Evolutionary conservation across 495 filamentous ascomycete genomes (phyloP).

Genomic region (Tuber melanosporum): DNA sequence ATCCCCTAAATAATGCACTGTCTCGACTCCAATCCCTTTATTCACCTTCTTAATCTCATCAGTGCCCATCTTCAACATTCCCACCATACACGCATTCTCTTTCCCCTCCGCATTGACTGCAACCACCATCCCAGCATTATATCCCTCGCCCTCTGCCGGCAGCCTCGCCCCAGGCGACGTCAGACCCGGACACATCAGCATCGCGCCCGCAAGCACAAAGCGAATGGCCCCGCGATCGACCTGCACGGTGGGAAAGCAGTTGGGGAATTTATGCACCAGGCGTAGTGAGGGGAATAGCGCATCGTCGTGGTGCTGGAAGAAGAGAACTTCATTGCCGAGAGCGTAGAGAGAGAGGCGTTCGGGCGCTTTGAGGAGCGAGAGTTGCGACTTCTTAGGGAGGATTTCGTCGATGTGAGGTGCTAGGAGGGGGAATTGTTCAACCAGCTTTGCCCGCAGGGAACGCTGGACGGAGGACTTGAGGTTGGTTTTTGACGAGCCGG

Average conservation of each 20-base stretch:
- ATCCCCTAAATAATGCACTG: slow-evolving; percentile 88
- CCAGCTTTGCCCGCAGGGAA: slow-evolving; percentile 68
- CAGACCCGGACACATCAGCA: slow-evolving; percentile 90
- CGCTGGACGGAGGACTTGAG: slow-evolving; percentile 96
- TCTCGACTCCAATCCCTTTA: slow-evolving; percentile 87
- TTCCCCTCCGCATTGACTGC: slow-evolving; percentile 91
- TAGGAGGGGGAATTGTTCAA: slow-evolving; percentile 78
- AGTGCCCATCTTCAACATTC: slow-evolving; percentile 76
- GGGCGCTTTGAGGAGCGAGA: slow-evolving; percentile 88
- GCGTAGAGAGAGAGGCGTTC: slow-evolving; percentile 82
- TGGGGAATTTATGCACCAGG: slow-evolving; percentile 66
- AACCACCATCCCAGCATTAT: slow-evolving; percentile 73
- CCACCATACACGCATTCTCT: slow-evolving; percentile 81
- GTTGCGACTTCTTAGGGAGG: slow-evolving; percentile 87
- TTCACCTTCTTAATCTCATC: slow-evolving; percentile 87
- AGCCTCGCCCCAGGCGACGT: slow-evolving; percentile 74
- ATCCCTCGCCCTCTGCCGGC: slow-evolving; percentile 55
- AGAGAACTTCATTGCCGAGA: slow-evolving; percentile 66
- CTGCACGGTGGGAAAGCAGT: slow-evolving; percentile 57
- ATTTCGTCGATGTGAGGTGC: slow-evolving; percentile 88
- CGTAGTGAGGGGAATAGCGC: slow-evolving; percentile 69
- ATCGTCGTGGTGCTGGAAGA: slow-evolving; percentile 85
- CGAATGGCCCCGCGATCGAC: slow-evolving; percentile 95
- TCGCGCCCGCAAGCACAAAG: slow-evolving; percentile 86
- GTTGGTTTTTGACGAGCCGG: slow-evolving; percentile 77